Evolutionary conservation across 2,329 filamentous ascomycete species (phyloP).

Genomic region (Dothistroma septosporum): DNA sequence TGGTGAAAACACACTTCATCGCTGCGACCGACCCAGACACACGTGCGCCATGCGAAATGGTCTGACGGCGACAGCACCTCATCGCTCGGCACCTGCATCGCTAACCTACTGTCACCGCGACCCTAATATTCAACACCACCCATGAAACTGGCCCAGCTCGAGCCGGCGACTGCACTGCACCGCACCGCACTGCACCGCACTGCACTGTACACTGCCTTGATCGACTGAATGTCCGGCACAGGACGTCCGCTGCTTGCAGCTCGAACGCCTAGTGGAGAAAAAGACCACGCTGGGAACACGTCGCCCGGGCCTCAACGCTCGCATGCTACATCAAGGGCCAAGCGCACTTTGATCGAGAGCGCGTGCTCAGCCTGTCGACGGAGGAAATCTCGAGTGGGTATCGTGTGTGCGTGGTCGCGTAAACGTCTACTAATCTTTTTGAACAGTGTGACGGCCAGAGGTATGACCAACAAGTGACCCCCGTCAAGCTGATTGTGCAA

Average conservation of each 20-base stretch:
- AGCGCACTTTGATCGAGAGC: constrained; percentile 29
- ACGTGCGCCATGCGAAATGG: no score
- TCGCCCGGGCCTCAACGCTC: constrained; percentile 17
- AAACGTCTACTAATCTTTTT: constrained; percentile 8
- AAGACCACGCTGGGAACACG: constrained; percentile 12
- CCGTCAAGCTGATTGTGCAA: not conserved
- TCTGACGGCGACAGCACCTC: no score
- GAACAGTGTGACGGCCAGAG: constrained; percentile 27
- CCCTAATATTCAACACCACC: no score
- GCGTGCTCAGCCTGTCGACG: constrained; percentile 30
- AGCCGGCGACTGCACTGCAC: no score
- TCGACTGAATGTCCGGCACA: constrained; percentile 23
- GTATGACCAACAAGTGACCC: constrained; percentile 14
- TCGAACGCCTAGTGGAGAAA: constrained; percentile 20
- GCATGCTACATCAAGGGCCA: constrained; percentile 15
- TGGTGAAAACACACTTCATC: no score
- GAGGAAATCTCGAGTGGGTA: constrained; percentile 28
- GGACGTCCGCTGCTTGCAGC: constrained; percentile 24
- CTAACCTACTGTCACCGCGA: no score
- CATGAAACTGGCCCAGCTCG: no score
- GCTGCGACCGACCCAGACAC: no score
- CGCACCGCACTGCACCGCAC: no score
- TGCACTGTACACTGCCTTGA: no score
- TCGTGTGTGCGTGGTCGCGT: not conserved
- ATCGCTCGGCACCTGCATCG: no score